These are phyloP conservation scores for Pseudevernia furfuracea DNA, from an alignment of 495 filamentous ascomycete genomes.

Conservation along the genomic window DNA sequence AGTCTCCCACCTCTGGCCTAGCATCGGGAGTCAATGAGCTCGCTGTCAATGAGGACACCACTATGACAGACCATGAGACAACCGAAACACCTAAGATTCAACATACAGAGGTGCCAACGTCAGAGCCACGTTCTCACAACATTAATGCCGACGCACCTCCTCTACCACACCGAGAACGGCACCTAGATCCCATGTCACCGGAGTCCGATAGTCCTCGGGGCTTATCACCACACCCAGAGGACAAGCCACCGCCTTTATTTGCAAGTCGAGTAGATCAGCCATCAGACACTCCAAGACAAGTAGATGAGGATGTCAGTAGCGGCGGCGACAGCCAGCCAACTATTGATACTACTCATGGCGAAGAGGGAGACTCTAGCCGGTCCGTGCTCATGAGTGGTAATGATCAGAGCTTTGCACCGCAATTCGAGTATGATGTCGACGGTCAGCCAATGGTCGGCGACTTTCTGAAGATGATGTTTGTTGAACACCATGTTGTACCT, in stretches of 20 bases:
- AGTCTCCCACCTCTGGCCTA: constrained; percentile 45
- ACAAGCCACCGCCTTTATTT: constrained; percentile 64
- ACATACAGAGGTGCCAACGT: constrained; percentile 12
- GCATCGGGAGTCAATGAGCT: constrained; percentile 45
- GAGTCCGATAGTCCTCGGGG: constrained; percentile 21
- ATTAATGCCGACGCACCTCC: constrained; percentile 23
- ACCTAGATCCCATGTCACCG: constrained; percentile 17
- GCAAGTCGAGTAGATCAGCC: constrained; percentile 21
- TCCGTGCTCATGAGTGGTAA: constrained; percentile 28
- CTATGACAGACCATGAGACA: constrained; percentile 29
- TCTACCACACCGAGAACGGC: constrained; percentile 23
- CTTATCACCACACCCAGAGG: constrained; percentile 53
- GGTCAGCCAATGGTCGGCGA: constrained; percentile 92
- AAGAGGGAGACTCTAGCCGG: constrained; percentile 29
- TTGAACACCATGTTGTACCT: constrained; percentile 87
- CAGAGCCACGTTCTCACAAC: constrained; percentile 5
- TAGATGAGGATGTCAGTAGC: constrained; percentile 25
- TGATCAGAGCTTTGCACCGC: constrained; percentile 34
- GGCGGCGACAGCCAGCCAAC: constrained; percentile 28
- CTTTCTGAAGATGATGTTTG: constrained; percentile 93
- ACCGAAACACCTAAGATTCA: constrained; percentile 6
- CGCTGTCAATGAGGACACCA: constrained; percentile 41
- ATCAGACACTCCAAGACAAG: constrained; percentile 17
- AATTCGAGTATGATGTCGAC: constrained; percentile 56
- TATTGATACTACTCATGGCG: constrained; percentile 24